Percentiles rank a stretch among this genome's conserved stretches.
Evolutionary conservation across 768 basidiomycete species (phyloP).

Genomic region (Leucogyrophana mollusca): DNA sequence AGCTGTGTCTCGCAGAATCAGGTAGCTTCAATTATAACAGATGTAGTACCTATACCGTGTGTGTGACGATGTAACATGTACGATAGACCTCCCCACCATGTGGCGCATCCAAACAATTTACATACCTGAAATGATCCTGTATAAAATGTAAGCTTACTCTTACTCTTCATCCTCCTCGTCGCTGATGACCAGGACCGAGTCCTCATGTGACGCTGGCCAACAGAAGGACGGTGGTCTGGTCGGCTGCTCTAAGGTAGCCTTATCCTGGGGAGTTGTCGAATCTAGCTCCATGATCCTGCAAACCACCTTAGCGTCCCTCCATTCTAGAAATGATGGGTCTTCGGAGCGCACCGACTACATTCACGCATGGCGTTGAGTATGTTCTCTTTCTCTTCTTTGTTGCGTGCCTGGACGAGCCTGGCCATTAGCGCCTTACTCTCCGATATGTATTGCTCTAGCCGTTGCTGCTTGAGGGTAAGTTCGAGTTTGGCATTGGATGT

Average conservation of each 20-base stretch:
- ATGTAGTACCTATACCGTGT: too few relatives aligned
- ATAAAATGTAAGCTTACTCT: neutral
- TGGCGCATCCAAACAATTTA: neutral
- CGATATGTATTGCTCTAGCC: conserved; percentile 50
- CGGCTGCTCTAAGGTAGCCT: neutral
- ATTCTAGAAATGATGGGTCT: neutral
- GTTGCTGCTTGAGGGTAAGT: conserved; percentile 46
- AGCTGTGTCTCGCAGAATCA: too few relatives aligned
- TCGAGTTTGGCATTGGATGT: conserved; percentile 21
- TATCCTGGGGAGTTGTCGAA: neutral
- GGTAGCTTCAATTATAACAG: too few relatives aligned
- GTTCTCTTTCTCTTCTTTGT: conserved; percentile 50
- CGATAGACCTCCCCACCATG: neutral
- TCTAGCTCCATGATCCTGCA: conserved; percentile 11
- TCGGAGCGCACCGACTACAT: conserved; percentile 50
- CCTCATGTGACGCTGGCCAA: conserved; percentile 47
- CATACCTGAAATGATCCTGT: conserved; percentile 7
- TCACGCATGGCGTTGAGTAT: conserved; percentile 47
- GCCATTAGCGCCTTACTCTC: conserved; percentile 53
- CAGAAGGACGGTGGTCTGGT: conserved; percentile 7
- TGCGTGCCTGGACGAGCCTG: conserved; percentile 41
- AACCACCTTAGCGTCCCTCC: conserved; percentile 1
- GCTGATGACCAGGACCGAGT: conserved; percentile 46
- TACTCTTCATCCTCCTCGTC: conserved; percentile 44
- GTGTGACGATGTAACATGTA: too few relatives aligned